Conservation (phyloP, 768 basidiomycete species). For the Rossbeevera mucosa region DNA sequence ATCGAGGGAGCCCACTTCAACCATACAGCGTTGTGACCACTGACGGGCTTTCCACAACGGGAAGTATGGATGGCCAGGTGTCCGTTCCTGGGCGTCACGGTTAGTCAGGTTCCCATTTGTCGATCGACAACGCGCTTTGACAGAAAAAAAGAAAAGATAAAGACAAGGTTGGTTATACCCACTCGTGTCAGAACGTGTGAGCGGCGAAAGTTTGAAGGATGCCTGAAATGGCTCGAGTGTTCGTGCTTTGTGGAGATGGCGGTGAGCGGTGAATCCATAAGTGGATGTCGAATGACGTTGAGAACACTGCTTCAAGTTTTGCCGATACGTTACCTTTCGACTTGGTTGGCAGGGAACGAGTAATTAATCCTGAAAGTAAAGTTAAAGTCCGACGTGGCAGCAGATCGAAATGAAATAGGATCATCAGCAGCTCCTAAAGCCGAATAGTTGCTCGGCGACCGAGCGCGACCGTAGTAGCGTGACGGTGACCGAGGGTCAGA, state of each 20-base stretch:
- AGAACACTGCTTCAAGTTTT: neutral
- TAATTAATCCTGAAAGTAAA: constrained; percentile 1
- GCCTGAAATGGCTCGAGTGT: neutral
- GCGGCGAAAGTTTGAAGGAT: neutral
- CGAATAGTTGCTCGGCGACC: neutral
- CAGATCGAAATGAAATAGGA: neutral
- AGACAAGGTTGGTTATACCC: neutral
- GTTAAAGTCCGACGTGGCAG: constrained; percentile 8
- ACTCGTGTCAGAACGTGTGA: constrained; percentile 3
- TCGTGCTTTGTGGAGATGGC: neutral
- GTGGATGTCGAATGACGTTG: neutral
- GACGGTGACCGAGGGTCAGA: constrained; percentile 8
- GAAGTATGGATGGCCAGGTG: neutral
- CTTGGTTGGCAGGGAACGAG: neutral
- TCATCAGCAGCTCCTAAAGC: neutral
- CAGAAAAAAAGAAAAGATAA: neutral
- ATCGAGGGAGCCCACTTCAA: neutral
- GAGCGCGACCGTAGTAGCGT: constrained; percentile 1
- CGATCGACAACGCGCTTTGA: neutral
- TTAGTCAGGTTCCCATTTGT: neutral
- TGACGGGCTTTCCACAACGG: constrained; percentile 1
- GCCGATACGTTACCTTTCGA: neutral
- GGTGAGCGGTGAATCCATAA: constrained; percentile 1
- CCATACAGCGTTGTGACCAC: neutral
- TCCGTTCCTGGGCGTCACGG: constrained; percentile 1